phyloP scores from a whole-genome alignment of 2,329 filamentous ascomycete species.

The Cordyceps cateniannulata region DNA sequence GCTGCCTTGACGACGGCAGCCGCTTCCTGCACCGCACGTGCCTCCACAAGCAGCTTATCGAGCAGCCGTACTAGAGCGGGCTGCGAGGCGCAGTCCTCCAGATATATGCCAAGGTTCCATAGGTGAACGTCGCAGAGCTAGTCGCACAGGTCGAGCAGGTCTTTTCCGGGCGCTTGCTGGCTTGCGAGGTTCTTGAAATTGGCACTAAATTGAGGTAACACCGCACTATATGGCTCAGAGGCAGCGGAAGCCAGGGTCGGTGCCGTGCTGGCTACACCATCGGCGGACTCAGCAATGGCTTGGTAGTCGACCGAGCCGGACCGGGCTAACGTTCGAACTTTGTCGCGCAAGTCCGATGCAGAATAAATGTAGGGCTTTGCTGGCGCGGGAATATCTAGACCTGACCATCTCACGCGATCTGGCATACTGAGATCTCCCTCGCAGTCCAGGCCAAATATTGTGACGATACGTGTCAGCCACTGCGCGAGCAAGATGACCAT shows the following conservation, averaged over 20 bases:
- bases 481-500: neutral
- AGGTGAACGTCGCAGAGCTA: constrained; percentile 62
- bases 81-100: constrained; percentile 61
- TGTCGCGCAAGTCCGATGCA: neutral
- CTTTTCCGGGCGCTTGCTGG: neutral
- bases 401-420: neutral
- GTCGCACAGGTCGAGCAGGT: neutral
- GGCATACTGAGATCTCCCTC: neutral
- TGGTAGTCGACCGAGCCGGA: neutral
- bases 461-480: neutral
- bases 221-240: neutral
- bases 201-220: neutral
- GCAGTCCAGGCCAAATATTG: neutral
- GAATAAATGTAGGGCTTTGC: neutral
- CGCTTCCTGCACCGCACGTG: constrained; percentile 45
- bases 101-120: constrained; percentile 67
- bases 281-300: neutral
- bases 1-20: constrained; percentile 43
- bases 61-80: constrained; percentile 38
- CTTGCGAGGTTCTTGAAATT: neutral
- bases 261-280: neutral
- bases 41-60: constrained; percentile 41
- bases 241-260: neutral
- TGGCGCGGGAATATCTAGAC: neutral
- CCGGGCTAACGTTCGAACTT: neutral